phyloP scores from a whole-genome alignment of 805 yeast species.

The Zygoascus tannicola region DNA sequence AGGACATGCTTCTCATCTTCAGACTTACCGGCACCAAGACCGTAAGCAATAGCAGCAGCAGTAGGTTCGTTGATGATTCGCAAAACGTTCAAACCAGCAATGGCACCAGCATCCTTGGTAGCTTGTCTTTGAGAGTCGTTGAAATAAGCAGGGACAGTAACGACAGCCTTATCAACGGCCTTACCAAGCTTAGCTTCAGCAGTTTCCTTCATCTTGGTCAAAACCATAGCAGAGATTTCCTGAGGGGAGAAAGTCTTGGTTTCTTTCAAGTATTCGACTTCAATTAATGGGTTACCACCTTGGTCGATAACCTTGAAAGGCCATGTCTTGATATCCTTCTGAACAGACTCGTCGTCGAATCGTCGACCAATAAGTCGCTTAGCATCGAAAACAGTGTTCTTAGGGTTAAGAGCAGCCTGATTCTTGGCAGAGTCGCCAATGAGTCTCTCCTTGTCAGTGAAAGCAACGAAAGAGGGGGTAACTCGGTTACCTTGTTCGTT shows the following conservation, averaged over 20 bases:
- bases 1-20: conserved; percentile 78
- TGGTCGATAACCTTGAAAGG: conserved; percentile 74
- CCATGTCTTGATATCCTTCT: conserved; percentile 88
- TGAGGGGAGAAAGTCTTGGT: conserved; percentile 84
- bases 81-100: conserved; percentile 75
- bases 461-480: conserved; percentile 93
- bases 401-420: conserved; percentile 91
- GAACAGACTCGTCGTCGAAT: conserved; percentile 73
- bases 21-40: conserved; percentile 82
- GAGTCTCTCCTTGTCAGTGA: conserved; percentile 85
- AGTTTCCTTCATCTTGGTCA: conserved; percentile 77
- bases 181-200: conserved; percentile 79
- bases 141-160: conserved; percentile 83
- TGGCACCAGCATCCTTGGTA: conserved; percentile 81
- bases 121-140: conserved; percentile 88
- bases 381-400: conserved; percentile 78
- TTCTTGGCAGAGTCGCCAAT: conserved; percentile 97
- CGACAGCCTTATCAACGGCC: conserved; percentile 73
- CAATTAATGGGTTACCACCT: conserved; percentile 70
- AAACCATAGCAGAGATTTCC: conserved; percentile 89
- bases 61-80: conserved; percentile 88
- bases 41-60: conserved; percentile 96
- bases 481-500: conserved; percentile 98
- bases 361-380: conserved; percentile 93
- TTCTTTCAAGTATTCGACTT: conserved; percentile 78